Evolutionary conservation across 129 eudicot genomes (phyloP), one percentile per base, ranked within the genome.

Genomic region (Apium graveolens): DNA sequence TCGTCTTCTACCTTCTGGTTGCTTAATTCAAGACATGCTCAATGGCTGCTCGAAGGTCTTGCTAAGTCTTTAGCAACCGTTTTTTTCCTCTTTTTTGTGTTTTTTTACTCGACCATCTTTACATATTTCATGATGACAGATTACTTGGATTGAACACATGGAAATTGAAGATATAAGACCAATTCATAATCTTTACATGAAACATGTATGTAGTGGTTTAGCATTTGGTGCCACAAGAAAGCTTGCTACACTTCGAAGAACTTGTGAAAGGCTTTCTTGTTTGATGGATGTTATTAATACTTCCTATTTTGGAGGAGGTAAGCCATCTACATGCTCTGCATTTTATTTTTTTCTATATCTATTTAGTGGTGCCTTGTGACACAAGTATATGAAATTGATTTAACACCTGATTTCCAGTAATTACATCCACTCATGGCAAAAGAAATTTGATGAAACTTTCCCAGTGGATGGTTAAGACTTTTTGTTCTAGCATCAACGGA

Each of bases 361-460:
- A 35, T 35, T 35, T 35, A 35, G 37, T 35, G 37, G 37, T 72
- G 29, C 8, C n/a, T n/a, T n/a, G n/a, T n/a, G n/a, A n/a, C n/a
- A n/a, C n/a, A n/a, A n/a, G n/a, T n/a, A n/a, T n/a, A n/a, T n/a
- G n/a, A n/a, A n/a, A n/a, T n/a, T n/a, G n/a, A n/a, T n/a, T n/a
- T n/a, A n/a, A n/a, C n/a, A n/a, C n/a, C n/a, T n/a, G 63, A 7
- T 39, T 37, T 35, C 14, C 57, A 90, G 96, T 83, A 20, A 79
- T 83, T 74, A 84, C 89, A 27, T 86, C 92, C 8, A 76, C 84
- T 7, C 86, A 81, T 45, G 97, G 97, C 27, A 89, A 87, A 82
- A 85, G 87, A 76, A 89, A 90, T 85, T 84, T 91, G 88, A 87
- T 89, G 91, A 87, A 89, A 53, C 88, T 91, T 57, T 78, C 93